Evolutionary conservation across 495 filamentous ascomycete genomes (phyloP).

Genomic region (Staphylotrichum tortipilum): DNA sequence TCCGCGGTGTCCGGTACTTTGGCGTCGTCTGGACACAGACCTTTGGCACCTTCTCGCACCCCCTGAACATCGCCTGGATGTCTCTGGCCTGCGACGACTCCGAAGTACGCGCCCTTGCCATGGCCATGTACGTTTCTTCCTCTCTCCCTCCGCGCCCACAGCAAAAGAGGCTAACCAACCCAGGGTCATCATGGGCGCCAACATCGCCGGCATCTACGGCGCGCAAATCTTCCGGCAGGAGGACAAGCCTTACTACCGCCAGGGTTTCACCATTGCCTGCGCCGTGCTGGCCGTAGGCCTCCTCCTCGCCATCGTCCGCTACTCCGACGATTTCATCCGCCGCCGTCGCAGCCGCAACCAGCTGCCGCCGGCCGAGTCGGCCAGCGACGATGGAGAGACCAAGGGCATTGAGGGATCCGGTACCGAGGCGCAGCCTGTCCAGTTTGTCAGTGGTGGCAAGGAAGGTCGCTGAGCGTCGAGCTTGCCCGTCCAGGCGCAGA

Average conservation of each 20-base stretch:
- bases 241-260: conserved; percentile 11
- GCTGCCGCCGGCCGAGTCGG: background rate
- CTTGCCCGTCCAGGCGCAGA: too few species aligned
- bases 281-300: conserved; percentile 17
- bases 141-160: background rate
- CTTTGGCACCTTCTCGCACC: conserved; percentile 41
- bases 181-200: conserved; percentile 50
- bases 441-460: background rate
- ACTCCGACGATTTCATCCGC: conserved; percentile 23
- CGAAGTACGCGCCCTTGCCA: conserved; percentile 30
- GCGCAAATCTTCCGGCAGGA: conserved; percentile 46
- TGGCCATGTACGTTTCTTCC: conserved; percentile 34
- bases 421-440: background rate
- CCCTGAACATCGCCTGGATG: conserved; percentile 36
- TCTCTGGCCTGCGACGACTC: conserved; percentile 26
- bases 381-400: background rate
- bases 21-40: conserved; percentile 45
- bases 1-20: conserved; percentile 23
- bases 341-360: conserved; percentile 13
- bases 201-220: conserved; percentile 45
- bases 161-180: background rate
- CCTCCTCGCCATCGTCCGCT: conserved; percentile 16
- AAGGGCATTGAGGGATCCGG: too few species aligned
- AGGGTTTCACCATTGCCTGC: conserved; percentile 22
- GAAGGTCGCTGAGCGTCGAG: too few species aligned